A percentile compares a stretch with the other conserved stretches of the same genome.
phyloP scores from a whole-genome alignment of 345 rosid species.

The Cardamine occulta region DNA sequence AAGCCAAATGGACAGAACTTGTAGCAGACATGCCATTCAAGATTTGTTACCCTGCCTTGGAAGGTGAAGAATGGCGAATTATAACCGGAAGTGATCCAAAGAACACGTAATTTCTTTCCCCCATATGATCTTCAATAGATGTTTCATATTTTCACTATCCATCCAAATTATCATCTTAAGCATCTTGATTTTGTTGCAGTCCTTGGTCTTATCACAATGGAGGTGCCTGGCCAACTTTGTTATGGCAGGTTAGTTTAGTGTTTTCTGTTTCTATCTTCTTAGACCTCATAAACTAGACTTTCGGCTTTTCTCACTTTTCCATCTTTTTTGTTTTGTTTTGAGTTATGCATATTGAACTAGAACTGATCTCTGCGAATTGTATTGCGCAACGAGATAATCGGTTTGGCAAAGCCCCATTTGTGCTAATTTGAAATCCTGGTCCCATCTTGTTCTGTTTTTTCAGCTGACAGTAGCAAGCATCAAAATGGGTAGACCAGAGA shows the following conservation, averaged over 20 bases:
- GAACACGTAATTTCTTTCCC: constrained; percentile 63
- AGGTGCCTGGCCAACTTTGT: constrained; percentile 94
- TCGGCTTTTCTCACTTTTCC: neutral
- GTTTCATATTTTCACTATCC: neutral
- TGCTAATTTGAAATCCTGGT: neutral
- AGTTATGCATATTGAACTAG: neutral
- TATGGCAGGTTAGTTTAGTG: constrained; percentile 83
- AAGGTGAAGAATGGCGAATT: constrained; percentile 87
- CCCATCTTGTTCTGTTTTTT: constrained; percentile 10
- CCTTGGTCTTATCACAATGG: constrained; percentile 98
- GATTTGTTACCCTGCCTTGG: constrained; percentile 84
- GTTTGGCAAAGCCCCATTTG: constrained; percentile 2
- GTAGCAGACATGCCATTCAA: constrained; percentile 89
- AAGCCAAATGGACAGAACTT: constrained; percentile 83
- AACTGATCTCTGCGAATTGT: neutral
- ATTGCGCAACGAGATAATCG: neutral
- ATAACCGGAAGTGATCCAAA: constrained; percentile 92
- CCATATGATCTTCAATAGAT: constrained; percentile 4
- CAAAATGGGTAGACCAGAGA: constrained; percentile 87
- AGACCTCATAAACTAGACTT: neutral
- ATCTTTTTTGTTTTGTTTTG: neutral
- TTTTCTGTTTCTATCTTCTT: neutral
- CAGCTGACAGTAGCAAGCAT: constrained; percentile 88
- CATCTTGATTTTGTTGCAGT: constrained; percentile 53
- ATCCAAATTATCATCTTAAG: constrained; percentile 13